Evolutionary conservation across 163 green algal species (phyloP), one percentile per base, ranked within the genome.

Genomic region (Chlamydomonas reinhardtii): DNA sequence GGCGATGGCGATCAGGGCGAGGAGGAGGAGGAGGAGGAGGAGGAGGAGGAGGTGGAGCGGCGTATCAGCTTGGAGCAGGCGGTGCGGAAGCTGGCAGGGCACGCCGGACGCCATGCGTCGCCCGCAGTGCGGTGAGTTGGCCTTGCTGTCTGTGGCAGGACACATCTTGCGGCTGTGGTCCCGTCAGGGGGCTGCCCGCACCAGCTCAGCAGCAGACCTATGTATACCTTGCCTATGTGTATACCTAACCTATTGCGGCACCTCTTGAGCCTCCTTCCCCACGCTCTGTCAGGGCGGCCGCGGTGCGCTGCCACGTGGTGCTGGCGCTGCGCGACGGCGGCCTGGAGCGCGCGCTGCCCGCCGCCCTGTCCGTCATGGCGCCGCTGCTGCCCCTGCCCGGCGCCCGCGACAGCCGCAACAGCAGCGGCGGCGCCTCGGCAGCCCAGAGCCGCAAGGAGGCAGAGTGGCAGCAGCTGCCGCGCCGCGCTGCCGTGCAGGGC

Each of bases 261-360:
- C 54, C 74, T 19, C 27, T 5, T 68, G 25, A 31, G 4, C 4
- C n/a, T 32, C 27, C 9, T 43, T 56, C 6, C 14, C 14, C 11
- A 56, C 48, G 8, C 39, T 5, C 39, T 14, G 34, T 8, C 65
- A 84, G 76, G 27, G 64, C 65, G n/a, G 76, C 76, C 1, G 76
- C 76, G 5, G 39, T 75, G 9, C 76, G 65, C 29, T 84, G 76
- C 64, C 56, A 43, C 39, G 76, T 84, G 17, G n/a, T 68, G 65
- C 65, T 84, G 39, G 74, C 64, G 64, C n/a, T 84, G 17, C 76
- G 76, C 4, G 76, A 84, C n/a, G 76, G 76, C 32, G 76, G 76
- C 16, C 39, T 35, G 65, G 39, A 31, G n/a, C 76, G 74, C 17
- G 29, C 74, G n/a, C 64, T 39, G n/a, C 76, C 37, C 19, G 65